A percentile compares a stretch with the other conserved stretches of the same genome.
These are phyloP conservation scores for Ascoidea rubescens DNA, from an alignment of 805 yeast genomes.

Conservation along the genomic window DNA sequence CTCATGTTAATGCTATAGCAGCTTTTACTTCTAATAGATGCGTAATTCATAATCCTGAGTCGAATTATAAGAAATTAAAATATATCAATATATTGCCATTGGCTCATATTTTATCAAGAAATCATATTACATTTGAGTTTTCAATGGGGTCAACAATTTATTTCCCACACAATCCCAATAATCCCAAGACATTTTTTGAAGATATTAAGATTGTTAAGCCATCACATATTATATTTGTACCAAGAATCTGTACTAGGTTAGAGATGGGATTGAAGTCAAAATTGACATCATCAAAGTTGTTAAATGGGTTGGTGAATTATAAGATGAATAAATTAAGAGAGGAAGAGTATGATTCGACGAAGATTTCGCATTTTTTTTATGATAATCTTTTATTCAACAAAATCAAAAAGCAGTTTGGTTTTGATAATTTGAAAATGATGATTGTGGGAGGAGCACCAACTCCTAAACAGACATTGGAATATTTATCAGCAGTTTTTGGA, in stretches of 20 bases:
- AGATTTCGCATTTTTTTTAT: constrained; percentile 22
- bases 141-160: constrained; percentile 36
- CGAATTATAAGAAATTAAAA: constrained; percentile 16
- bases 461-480: constrained; percentile 44
- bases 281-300: constrained; percentile 24
- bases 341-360: constrained; percentile 25
- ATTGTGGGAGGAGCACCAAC: constrained; percentile 62
- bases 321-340: constrained; percentile 21
- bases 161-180: constrained; percentile 40
- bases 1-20: constrained; percentile 38
- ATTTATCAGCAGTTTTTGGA: constrained; percentile 46
- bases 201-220: constrained; percentile 46
- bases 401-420: constrained; percentile 33
- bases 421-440: constrained; percentile 26
- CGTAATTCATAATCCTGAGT: constrained; percentile 24
- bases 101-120: constrained; percentile 43
- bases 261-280: constrained; percentile 46
- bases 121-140: constrained; percentile 27
- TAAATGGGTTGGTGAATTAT: constrained; percentile 27
- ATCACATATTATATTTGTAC: constrained; percentile 40
- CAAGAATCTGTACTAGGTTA: constrained; percentile 47
- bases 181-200: constrained; percentile 37
- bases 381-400: constrained; percentile 26
- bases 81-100: constrained; percentile 32
- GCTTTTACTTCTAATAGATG: constrained; percentile 20